These are phyloP conservation scores for Termitomyces heimii DNA, from an alignment of 768 basidiomycete species.

Conservation along the genomic window DNA sequence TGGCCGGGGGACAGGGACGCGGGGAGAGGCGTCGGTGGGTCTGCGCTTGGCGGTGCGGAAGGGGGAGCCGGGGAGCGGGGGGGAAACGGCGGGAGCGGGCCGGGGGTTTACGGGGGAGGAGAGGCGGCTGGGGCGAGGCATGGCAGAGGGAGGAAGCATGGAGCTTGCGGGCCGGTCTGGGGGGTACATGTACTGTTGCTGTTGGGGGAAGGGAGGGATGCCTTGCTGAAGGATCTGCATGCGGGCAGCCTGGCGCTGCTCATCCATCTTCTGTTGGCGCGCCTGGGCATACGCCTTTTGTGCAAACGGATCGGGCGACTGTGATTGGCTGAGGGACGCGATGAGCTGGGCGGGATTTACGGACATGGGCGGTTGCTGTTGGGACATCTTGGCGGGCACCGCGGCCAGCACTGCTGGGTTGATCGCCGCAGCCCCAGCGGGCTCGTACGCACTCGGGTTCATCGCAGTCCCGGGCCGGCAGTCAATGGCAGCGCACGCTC, in stretches of 20 bases:
- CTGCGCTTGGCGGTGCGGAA: too few species aligned
- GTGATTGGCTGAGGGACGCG: not conserved
- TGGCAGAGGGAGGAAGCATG: too few species aligned
- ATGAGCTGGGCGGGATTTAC: not conserved
- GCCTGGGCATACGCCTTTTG: not conserved
- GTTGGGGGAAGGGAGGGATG: too few species aligned
- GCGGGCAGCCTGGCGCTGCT: not conserved
- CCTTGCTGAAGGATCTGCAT: not conserved
- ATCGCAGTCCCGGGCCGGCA: not conserved
- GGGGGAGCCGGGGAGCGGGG: not conserved
- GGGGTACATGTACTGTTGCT: too few species aligned
- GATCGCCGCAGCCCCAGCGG: not conserved
- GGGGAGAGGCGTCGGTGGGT: too few species aligned
- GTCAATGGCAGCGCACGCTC: not conserved
- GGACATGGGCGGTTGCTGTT: not conserved
- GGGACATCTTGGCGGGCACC: not conserved
- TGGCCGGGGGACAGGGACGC: too few species aligned
- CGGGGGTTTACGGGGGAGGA: constrained; percentile 43
- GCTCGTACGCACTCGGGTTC: not conserved
- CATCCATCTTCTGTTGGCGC: not conserved
- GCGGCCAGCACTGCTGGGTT: not conserved
- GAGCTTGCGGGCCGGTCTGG: too few species aligned
- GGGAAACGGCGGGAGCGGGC: constrained; percentile 26
- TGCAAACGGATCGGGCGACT: too few species aligned
- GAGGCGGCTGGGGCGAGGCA: constrained; percentile 17